These are phyloP conservation scores for Podila epigama DNA, from an alignment of 192 early-diverging fungal species.

Conservation along the genomic window DNA sequence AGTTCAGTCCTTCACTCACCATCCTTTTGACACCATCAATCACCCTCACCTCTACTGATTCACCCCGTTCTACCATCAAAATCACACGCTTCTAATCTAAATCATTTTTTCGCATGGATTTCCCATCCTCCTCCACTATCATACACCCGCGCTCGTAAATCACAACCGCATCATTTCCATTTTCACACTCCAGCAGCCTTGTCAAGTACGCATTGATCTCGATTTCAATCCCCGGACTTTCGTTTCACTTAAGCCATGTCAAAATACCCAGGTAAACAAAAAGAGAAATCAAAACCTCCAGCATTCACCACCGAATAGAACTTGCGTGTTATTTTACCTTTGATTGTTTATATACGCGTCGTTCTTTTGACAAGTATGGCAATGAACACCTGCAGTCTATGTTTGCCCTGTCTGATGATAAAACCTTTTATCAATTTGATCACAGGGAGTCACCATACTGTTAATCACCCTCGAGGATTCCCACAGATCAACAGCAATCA, in stretches of 20 bases:
- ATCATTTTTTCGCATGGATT: neutral
- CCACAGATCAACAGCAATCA: constrained; percentile 15
- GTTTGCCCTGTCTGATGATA: neutral
- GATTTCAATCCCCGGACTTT: too few relatives aligned
- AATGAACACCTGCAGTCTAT: neutral
- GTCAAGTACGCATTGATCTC: too few relatives aligned
- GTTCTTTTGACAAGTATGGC: neutral
- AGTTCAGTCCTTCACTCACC: too few relatives aligned
- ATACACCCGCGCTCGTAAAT: neutral
- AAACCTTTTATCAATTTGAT: neutral
- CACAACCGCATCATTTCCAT: too few relatives aligned
- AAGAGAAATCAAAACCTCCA: too few relatives aligned
- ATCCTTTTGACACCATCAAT: too few relatives aligned
- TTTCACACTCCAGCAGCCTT: too few relatives aligned
- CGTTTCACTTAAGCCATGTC: too few relatives aligned
- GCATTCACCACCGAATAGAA: too few relatives aligned
- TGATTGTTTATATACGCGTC: neutral
- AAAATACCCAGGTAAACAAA: constrained; percentile 23
- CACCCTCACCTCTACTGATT: too few relatives aligned
- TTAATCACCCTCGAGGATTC: constrained; percentile 36
- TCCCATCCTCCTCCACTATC: neutral
- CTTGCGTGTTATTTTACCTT: too few relatives aligned
- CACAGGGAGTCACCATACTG: constrained; percentile 15
- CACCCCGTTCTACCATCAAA: too few relatives aligned
- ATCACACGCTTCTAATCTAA: neutral